Percentiles rank a stretch among this genome's conserved stretches.
Conservation (phyloP, 495 filamentous ascomycete genomes). For the Aspergillus panamensis region DNA sequence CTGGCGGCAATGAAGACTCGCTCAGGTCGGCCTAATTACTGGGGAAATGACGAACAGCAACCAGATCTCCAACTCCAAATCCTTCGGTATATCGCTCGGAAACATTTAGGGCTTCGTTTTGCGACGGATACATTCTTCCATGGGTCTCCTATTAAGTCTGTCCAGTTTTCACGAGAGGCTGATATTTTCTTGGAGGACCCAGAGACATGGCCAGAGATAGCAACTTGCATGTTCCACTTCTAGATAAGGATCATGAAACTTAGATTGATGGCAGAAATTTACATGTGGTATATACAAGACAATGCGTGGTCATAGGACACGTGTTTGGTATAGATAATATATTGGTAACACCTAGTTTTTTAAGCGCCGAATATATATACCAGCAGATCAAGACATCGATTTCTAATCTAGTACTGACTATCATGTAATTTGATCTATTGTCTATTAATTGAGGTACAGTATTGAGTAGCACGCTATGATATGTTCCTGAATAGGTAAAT, state of each 20-base stretch:
- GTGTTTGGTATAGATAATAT: too few species aligned
- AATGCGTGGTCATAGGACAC: too few species aligned
- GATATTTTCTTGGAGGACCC: not conserved
- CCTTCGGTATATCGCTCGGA: not conserved
- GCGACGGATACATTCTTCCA: not conserved
- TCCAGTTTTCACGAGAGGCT: not conserved
- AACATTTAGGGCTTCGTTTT: not conserved
- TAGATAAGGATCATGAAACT: not conserved
- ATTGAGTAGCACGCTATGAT: too few species aligned
- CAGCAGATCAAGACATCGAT: too few species aligned
- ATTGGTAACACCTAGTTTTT: too few species aligned
- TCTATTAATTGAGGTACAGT: too few species aligned
- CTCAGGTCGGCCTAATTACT: not conserved
- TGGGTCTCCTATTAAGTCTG: not conserved
- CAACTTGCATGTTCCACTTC: not conserved
- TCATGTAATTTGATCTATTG: too few species aligned
- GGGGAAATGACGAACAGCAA: rapidly evolving
- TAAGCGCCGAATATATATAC: too few species aligned
- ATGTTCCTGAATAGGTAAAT: too few species aligned
- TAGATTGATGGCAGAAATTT: too few species aligned
- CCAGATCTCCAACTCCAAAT: not conserved
- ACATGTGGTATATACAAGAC: too few species aligned
- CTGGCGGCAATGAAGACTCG: not conserved
- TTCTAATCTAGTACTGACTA: too few species aligned
- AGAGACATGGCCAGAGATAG: not conserved